Percentiles rank a stretch among this genome's conserved stretches.
Evolutionary conservation across 75 land plant genomes (phyloP).

Genomic region (Chamaecyparis obtusa): DNA sequence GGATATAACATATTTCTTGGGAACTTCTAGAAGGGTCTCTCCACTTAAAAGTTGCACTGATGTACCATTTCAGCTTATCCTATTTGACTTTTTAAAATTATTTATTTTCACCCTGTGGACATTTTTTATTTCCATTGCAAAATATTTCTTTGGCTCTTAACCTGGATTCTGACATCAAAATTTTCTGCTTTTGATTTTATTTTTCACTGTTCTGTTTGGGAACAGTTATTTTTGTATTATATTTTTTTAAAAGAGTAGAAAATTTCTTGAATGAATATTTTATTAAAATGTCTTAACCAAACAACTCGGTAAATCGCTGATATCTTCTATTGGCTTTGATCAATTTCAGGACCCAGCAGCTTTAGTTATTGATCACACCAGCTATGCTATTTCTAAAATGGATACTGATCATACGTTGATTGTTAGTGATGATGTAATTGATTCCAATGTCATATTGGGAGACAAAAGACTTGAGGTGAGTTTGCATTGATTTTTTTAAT

Average conservation of each 20-base stretch:
- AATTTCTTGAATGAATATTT: background rate
- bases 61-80: too few relatives aligned
- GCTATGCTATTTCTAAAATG: slow-evolving; percentile 63
- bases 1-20: too few relatives aligned
- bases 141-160: too few relatives aligned
- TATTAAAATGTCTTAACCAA: background rate
- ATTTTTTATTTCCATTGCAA: too few relatives aligned
- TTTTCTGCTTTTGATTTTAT: background rate
- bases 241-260: background rate
- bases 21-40: too few relatives aligned
- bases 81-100: too few relatives aligned
- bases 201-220: background rate
- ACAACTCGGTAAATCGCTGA: background rate
- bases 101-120: too few relatives aligned
- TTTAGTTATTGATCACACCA: slow-evolving; percentile 85
- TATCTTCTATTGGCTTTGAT: background rate
- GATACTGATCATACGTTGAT: slow-evolving; percentile 84
- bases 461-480: slow-evolving; percentile 66
- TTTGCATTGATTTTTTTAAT: background rate
- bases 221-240: background rate
- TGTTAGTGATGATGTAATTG: slow-evolving; percentile 67
- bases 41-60: too few relatives aligned
- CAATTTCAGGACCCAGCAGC: slow-evolving; percentile 66
- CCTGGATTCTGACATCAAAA: too few relatives aligned
- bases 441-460: slow-evolving; percentile 79